phyloP scores from a whole-genome alignment of 768 basidiomycete genomes.

The Lactarius tabidus region DNA sequence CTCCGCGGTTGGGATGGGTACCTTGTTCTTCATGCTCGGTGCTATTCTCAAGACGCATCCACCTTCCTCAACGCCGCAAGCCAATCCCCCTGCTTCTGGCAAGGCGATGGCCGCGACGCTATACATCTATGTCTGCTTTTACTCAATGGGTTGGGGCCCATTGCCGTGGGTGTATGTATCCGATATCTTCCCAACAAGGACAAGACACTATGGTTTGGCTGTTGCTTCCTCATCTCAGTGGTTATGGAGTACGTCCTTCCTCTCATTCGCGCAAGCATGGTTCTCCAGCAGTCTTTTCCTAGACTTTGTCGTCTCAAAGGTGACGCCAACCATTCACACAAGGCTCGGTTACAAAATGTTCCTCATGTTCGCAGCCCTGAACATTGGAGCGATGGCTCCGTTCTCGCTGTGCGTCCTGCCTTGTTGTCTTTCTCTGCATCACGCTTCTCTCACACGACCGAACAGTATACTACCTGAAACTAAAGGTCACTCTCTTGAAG shows the following conservation, averaged over 20 bases:
- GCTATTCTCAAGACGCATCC: slow-evolving; percentile 80
- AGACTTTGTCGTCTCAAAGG: slow-evolving; percentile 73
- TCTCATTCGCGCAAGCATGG: neutral
- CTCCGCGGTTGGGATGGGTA: slow-evolving; percentile 75
- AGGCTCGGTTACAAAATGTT: slow-evolving; percentile 70
- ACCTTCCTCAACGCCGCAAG: slow-evolving; percentile 37
- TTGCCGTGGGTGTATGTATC: slow-evolving; percentile 57
- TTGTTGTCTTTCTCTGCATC: neutral
- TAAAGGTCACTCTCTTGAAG: slow-evolving; percentile 43
- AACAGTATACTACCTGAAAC: slow-evolving; percentile 40
- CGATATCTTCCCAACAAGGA: slow-evolving; percentile 85
- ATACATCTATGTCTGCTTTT: slow-evolving; percentile 85
- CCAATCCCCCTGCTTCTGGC: slow-evolving; percentile 42
- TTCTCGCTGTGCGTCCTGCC: slow-evolving; percentile 53
- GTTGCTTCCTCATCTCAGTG: slow-evolving; percentile 76
- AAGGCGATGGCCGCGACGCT: slow-evolving; percentile 85
- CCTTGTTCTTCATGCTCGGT: slow-evolving; percentile 77
- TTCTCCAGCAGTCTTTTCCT: neutral
- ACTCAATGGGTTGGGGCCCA: slow-evolving; percentile 86
- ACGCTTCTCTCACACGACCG: neutral
- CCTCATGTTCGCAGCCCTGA: slow-evolving; percentile 72
- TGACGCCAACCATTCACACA: slow-evolving; percentile 60
- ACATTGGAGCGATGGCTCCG: slow-evolving; percentile 62
- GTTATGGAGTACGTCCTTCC: slow-evolving; percentile 62
- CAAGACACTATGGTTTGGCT: slow-evolving; percentile 75